These are phyloP conservation scores for Candolleomyces eurysporus DNA, from an alignment of 768 basidiomycete species.

Conservation along the genomic window DNA sequence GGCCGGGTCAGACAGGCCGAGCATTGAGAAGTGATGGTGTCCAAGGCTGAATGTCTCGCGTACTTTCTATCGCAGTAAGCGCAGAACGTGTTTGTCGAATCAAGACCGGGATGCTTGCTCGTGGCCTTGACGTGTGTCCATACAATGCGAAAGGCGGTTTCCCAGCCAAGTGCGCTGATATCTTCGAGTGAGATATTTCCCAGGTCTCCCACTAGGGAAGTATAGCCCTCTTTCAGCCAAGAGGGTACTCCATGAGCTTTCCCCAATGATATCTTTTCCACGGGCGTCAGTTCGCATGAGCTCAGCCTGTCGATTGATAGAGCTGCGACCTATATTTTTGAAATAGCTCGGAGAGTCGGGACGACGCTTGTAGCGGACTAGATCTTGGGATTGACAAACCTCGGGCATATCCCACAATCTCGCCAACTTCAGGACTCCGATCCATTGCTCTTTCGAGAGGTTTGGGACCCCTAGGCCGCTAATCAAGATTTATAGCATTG, in stretches of 20 bases:
- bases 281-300: background rate
- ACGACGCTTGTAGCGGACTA: background rate
- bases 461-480: too few species aligned
- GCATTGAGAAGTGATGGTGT: too few species aligned
- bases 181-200: background rate
- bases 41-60: too few species aligned
- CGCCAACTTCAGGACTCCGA: background rate
- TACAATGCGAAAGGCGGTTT: background rate
- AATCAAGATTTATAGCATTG: too few species aligned
- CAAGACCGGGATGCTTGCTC: background rate
- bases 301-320: background rate
- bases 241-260: background rate
- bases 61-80: too few species aligned
- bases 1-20: too few species aligned
- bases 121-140: background rate
- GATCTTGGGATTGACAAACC: background rate
- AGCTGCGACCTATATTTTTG: background rate
- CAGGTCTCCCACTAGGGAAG: background rate
- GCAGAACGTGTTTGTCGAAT: too few species aligned
- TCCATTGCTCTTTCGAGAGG: background rate
- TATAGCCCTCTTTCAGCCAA: background rate
- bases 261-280: background rate
- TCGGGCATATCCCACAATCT: conserved; percentile 1
- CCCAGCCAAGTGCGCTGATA: background rate
- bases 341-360: background rate